phyloP scores from a whole-genome alignment of 441 rosid genomes.

The Hura crepitans region DNA sequence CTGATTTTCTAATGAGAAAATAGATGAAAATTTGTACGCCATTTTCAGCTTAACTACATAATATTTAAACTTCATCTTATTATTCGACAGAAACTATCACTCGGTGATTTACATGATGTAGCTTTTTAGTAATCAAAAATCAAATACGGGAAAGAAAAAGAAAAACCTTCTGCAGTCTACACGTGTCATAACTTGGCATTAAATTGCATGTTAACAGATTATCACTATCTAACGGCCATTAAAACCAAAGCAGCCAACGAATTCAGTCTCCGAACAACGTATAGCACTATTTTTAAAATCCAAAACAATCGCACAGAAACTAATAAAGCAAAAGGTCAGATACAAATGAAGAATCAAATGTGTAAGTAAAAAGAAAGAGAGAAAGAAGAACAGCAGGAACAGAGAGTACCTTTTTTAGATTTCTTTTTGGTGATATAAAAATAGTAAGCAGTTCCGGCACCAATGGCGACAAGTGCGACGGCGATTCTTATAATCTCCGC shows the following conservation, averaged over 20 bases:
- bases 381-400: not conserved
- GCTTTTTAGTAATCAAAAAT: too few relatives aligned
- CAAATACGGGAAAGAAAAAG: too few relatives aligned
- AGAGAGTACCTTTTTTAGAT: slow-evolving; percentile 35
- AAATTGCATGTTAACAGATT: not conserved
- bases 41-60: not conserved
- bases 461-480: slow-evolving; percentile 53
- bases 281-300: not conserved
- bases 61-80: not conserved
- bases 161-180: too few relatives aligned
- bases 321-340: not conserved
- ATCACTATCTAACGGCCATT: not conserved
- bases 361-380: not conserved
- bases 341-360: not conserved
- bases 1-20: not conserved
- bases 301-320: not conserved
- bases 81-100: too few relatives aligned
- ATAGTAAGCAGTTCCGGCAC: slow-evolving; percentile 57
- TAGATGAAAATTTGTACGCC: not conserved
- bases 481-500: slow-evolving; percentile 46
- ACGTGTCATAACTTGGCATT: not conserved
- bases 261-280: not conserved
- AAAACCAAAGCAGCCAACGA: not conserved
- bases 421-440: slow-evolving; percentile 39
- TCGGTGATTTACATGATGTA: not conserved